Conservation (phyloP, 2,329 filamentous ascomycete species). For the Intubia oerlemansii region DNA sequence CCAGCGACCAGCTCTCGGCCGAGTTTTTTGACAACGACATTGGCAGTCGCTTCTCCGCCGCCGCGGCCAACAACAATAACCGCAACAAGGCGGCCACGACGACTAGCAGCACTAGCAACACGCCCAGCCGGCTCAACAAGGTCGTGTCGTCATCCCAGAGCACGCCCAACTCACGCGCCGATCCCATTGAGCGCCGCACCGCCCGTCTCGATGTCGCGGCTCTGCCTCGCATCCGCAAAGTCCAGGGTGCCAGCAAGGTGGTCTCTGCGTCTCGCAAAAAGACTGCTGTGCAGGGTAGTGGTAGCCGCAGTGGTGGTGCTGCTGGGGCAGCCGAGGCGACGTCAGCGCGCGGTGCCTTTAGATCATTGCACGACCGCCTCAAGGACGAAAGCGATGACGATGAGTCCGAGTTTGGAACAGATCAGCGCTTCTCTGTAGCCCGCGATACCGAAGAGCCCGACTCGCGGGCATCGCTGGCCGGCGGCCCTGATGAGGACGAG, state of each 20-base stretch:
- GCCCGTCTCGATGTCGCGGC: constrained; percentile 37
- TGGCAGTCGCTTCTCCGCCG: no score
- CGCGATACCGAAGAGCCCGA: constrained; percentile 81
- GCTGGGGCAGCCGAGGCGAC: constrained; percentile 17
- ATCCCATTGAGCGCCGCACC: constrained; percentile 38
- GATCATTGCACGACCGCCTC: constrained; percentile 64
- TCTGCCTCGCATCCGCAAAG: constrained; percentile 56
- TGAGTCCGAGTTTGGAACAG: no score
- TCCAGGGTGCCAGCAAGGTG: constrained; percentile 27
- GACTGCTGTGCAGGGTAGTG: no score
- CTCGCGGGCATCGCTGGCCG: constrained; percentile 19
- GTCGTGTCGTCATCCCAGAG: no score
- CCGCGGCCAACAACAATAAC: no score
- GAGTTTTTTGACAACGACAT: constrained; percentile 27
- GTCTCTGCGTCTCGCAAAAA: no score
- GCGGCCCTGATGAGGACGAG: constrained; percentile 1
- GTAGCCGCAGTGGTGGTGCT: no score
- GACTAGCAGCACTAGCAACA: constrained; percentile 40
- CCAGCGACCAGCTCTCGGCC: constrained; percentile 35
- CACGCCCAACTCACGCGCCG: constrained; percentile 36
- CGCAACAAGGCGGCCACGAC: constrained; percentile 17
- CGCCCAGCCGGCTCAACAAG: constrained; percentile 26
- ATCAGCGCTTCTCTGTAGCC: no score
- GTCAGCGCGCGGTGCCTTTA: constrained; percentile 37
- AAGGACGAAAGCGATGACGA: constrained; percentile 59